Evolutionary conservation across 108 stramenopile species (phyloP), one percentile per base, ranked within the genome.

Genomic region (Cylindrotheca closterium): DNA sequence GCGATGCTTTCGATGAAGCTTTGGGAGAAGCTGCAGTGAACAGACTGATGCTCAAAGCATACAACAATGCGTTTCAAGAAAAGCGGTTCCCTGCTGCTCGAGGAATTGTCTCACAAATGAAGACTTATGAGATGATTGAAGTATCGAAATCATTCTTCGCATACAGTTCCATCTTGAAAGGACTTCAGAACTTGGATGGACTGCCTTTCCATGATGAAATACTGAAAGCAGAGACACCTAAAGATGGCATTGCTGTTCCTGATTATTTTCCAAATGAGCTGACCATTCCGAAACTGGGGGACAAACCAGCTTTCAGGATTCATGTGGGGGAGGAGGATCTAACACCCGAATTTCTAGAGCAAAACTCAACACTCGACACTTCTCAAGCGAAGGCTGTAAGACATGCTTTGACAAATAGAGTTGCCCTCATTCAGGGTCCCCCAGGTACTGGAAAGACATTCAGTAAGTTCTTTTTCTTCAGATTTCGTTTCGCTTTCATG

Each of bases 61-160:
- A 24, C 28, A 28, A 22, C 37, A 19, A 12, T 57, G 64, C 55
- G 50, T 29, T 19, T 42, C 24, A 17, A 15, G 22, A 31, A 32
- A 60, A 54, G 57, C 24, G 55, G 24, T 62, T 15, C 7, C 42
- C 48, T 12, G 3, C 7, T 5, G 33, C 26, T 21, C 4, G 26
- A 37, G 22, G 26, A 8, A 51, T 63, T 30, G 52, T 60, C 29
- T n/a, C 28, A 30, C 30, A 31, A 18, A 62, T 82, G 58, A 57
- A 61, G n/a, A 67, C 60, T 5, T 82, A 79, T 45, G 70, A 61
- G 12, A 42, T 82, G 62, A 54, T 79, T 12, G 81, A 82, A 66
- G 57, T 65, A 26, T 82, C 81, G n/a, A 63, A 63, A 1, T 82
- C 81, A 0, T 82, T 82, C 58, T 82, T 79, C 32, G 47, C 78